Conservation (phyloP, 2,329 filamentous ascomycete species). For the Cadophora luteo-olivacea region DNA sequence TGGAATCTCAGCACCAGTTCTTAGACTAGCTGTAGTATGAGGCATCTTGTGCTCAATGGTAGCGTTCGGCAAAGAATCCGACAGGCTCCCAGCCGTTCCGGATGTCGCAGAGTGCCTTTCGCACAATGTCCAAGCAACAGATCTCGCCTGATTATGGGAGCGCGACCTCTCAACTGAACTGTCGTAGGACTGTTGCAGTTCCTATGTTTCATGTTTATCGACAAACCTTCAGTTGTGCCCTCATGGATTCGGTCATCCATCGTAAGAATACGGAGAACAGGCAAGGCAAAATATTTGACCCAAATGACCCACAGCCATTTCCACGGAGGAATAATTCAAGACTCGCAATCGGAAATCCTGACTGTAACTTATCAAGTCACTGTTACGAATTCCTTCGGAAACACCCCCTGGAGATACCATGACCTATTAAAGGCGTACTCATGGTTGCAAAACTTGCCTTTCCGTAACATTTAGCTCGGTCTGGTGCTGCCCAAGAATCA, state of each 20-base stretch:
- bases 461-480: neutral
- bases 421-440: neutral
- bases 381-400: neutral
- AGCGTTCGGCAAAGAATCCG: conserved; percentile 18
- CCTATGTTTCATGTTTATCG: neutral
- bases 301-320: neutral
- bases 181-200: conserved; percentile 2
- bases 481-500: too few species aligned
- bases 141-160: conserved; percentile 19
- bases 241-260: neutral
- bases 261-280: neutral
- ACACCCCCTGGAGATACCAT: neutral
- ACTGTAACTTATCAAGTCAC: neutral
- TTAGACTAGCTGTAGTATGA: too few species aligned
- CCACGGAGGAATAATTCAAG: neutral
- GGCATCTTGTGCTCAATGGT: too few species aligned
- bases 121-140: neutral
- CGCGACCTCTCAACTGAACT: neutral
- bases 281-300: neutral
- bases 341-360: neutral
- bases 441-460: neutral
- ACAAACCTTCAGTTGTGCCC: neutral
- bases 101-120: conserved; percentile 14
- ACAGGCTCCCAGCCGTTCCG: conserved; percentile 20
- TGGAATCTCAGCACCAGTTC: too few species aligned